Conservation (phyloP, 2,329 filamentous ascomycete species). For the Penicillium sclerotiorum region DNA sequence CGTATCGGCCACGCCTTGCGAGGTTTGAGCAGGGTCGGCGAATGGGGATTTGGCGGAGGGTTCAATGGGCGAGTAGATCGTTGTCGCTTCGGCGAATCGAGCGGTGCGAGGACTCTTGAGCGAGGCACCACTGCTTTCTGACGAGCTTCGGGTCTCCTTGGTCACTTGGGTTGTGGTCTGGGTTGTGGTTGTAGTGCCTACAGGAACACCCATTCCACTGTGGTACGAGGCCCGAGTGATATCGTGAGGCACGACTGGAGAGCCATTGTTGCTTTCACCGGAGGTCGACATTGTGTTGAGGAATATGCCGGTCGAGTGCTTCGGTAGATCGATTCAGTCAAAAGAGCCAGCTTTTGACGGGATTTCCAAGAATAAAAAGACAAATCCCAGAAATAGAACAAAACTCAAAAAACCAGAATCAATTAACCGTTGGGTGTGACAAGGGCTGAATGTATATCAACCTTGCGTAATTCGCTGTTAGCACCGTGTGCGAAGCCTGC, state of each 20-base stretch:
- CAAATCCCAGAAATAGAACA: constrained; percentile 1
- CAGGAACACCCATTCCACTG: constrained; percentile 32
- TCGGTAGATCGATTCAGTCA: constrained; percentile 16
- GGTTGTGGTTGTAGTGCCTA: constrained; percentile 17
- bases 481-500: constrained; percentile 34
- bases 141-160: constrained; percentile 30
- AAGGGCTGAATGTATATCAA: constrained; percentile 22
- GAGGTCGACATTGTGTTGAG: constrained; percentile 28
- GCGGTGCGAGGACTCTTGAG: constrained; percentile 59
- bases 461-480: constrained; percentile 16
- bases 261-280: constrained; percentile 28
- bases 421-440: constrained; percentile 17
- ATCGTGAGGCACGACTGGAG: constrained; percentile 44
- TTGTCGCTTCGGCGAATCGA: constrained; percentile 67
- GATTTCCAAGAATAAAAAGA: background rate
- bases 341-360: constrained; percentile 41
- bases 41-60: constrained; percentile 52
- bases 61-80: constrained; percentile 64
- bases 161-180: too few species aligned
- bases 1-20: constrained; percentile 70
- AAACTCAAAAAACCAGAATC: constrained; percentile 6
- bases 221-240: constrained; percentile 37
- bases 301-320: constrained; percentile 6
- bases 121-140: constrained; percentile 37
- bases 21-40: constrained; percentile 54